Conservation (phyloP, 2,329 filamentous ascomycete genomes). For the Aaosphaeria arxii region DNA sequence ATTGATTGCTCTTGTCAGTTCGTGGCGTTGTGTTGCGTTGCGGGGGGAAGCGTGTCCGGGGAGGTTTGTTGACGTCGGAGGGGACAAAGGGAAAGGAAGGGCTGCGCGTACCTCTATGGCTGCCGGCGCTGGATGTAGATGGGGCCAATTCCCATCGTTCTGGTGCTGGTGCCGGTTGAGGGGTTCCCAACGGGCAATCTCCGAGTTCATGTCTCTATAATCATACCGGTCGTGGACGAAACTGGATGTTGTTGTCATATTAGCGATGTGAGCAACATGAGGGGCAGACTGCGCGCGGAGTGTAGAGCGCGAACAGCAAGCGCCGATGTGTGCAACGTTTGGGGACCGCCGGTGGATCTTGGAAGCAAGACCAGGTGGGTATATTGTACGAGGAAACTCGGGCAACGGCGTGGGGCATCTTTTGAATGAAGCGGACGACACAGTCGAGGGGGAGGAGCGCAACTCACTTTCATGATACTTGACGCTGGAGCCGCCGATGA, state of each 20-base stretch:
- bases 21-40: neutral
- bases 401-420: too few relatives aligned
- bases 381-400: too few relatives aligned
- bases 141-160: slow-evolving; percentile 22
- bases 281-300: neutral
- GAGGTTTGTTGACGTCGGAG: slow-evolving; percentile 5
- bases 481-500: slow-evolving; percentile 4
- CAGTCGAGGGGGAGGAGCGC: slow-evolving; percentile 7
- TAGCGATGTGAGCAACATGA: slow-evolving; percentile 22
- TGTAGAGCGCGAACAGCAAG: neutral
- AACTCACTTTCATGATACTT: slow-evolving; percentile 34
- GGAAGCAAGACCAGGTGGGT: slow-evolving; percentile 5
- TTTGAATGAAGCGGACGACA: slow-evolving; percentile 1
- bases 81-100: slow-evolving; percentile 13
- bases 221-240: slow-evolving; percentile 25
- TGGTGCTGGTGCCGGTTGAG: slow-evolving; percentile 22
- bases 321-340: neutral
- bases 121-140: slow-evolving; percentile 16
- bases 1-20: slow-evolving; percentile 17
- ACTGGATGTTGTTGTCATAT: slow-evolving; percentile 17
- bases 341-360: slow-evolving; percentile 10
- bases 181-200: slow-evolving; percentile 32
- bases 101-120: slow-evolving; percentile 12
- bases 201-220: slow-evolving; percentile 34
- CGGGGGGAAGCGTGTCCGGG: slow-evolving; percentile 1